Evolutionary conservation across 2,329 filamentous ascomycete species (phyloP).

Genomic region (Penicillium sp.): DNA sequence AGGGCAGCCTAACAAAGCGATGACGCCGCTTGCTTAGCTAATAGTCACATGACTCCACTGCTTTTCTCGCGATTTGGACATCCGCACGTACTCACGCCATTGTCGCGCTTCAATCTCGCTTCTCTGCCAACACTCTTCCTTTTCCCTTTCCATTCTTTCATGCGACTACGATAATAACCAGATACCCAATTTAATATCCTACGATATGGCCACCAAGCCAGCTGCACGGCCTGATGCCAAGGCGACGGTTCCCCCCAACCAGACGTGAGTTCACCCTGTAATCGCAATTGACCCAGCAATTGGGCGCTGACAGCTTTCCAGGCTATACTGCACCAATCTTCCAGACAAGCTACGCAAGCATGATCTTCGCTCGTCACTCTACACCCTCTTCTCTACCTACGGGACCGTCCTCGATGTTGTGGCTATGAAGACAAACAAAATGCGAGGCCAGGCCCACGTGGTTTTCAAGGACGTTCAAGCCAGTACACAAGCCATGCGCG

Average conservation of each 20-base stretch:
- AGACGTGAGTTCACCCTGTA: slow-evolving; percentile 59
- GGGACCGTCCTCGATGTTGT: slow-evolving; percentile 90
- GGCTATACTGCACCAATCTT: slow-evolving; percentile 85
- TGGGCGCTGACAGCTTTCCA: slow-evolving; percentile 41
- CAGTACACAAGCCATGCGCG: slow-evolving; percentile 91
- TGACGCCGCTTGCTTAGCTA: slow-evolving; percentile 24
- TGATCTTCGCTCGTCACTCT: slow-evolving; percentile 81
- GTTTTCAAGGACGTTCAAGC: slow-evolving; percentile 85
- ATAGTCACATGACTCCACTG: slow-evolving; percentile 5
- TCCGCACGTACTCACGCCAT: background rate
- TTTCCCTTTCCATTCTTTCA: background rate
- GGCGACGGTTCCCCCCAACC: slow-evolving; percentile 64
- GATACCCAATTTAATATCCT: background rate
- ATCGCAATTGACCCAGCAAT: slow-evolving; percentile 2
- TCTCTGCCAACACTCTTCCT: background rate
- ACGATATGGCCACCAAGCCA: slow-evolving; percentile 40
- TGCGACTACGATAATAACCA: background rate
- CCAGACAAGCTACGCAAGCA: slow-evolving; percentile 86
- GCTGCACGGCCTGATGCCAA: slow-evolving; percentile 41
- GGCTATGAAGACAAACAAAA: slow-evolving; percentile 81
- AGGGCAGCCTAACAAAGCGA: slow-evolving; percentile 12
- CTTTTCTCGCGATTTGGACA: slow-evolving; percentile 14
- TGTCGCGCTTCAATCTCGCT: slow-evolving; percentile 2
- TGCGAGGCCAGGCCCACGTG: slow-evolving; percentile 94
- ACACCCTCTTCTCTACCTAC: slow-evolving; percentile 91